Evolutionary conservation across 2,329 filamentous ascomycete species (phyloP), one percentile per base, ranked within the genome.

Genomic region (Byssoonygena ceratinophila): DNA sequence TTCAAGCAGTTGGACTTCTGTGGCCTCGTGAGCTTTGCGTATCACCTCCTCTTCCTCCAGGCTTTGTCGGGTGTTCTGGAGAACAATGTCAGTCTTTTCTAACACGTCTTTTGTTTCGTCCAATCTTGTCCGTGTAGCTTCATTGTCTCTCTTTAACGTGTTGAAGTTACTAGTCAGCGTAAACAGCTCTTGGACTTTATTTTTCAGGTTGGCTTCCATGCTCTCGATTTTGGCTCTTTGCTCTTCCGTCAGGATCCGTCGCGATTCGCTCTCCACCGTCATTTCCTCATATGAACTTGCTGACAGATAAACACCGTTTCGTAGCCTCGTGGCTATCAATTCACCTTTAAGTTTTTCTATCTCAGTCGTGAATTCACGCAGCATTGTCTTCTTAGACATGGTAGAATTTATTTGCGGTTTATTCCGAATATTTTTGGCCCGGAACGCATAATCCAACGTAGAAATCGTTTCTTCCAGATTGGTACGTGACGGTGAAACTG

Each of bases 391-490:
- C 70, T 97, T 98, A 58, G 87, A 90, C 58, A 97, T 81, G 64
- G 87, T 80, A 46, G 88, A 86, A 68, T 97, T 98, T 61, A 94
- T 78, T 64, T 98, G 92, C 0, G 92, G 94, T 69, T 96, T 96
- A 70, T 98, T 98, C 46, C 87, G 85, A 62, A 98, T 98, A 60
- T 98, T 97, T 74, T 98, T 98, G 14, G 92, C 92, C 44, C 92
- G 81, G 71, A 97, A 97, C 9, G 92, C 94, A 65, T 98, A 98
- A 67, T 98, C 92, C 1, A 98, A 77, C 0, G 94, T 98, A 0
- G 92, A 97, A 55, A 98, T 97, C 0, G 94, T 98, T 69, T 98
- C 92, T 64, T 98, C 92, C 1, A 98, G 75, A 61, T 97, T 98
- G 69, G 84, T 90, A 68, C 92, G 94, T 6, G 90, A 88, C 1